phyloP scores from a whole-genome alignment of 179 eudicot species.

The Spinacia oleracea region DNA sequence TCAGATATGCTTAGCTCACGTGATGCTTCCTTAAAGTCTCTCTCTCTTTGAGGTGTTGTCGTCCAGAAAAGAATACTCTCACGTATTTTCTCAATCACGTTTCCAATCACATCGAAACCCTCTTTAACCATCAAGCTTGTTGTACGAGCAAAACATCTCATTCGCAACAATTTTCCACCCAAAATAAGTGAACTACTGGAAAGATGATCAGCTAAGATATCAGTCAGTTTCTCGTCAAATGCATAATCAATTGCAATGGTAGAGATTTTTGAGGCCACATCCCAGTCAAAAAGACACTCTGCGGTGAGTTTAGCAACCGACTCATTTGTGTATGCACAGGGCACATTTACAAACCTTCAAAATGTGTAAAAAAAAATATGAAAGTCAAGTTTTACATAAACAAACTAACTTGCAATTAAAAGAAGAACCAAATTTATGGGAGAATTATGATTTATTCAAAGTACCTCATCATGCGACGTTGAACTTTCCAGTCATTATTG shows the following conservation, averaged over 20 bases:
- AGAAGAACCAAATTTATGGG: not conserved
- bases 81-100: constrained; percentile 17
- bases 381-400: not conserved
- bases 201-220: constrained; percentile 6
- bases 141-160: constrained; percentile 18
- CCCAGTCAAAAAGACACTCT: constrained; percentile 19
- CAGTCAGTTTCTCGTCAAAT: constrained; percentile 4
- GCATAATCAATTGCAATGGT: constrained; percentile 13
- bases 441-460: not conserved
- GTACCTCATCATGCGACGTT: constrained; percentile 23
- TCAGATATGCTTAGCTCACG: constrained; percentile 9
- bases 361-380: not conserved
- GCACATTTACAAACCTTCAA: constrained; percentile 23
- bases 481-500: constrained; percentile 16
- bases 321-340: not conserved
- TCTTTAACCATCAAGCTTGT: constrained; percentile 23
- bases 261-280: constrained; percentile 9
- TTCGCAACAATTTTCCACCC: constrained; percentile 21
- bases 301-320: constrained; percentile 7
- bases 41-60: constrained; percentile 20
- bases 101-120: constrained; percentile 5
- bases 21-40: constrained; percentile 10
- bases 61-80: constrained; percentile 20
- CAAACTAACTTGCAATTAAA: not conserved
- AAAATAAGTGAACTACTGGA: constrained; percentile 11